A percentile compares a stretch with the other conserved stretches of the same genome.
Evolutionary conservation across 2,329 filamentous ascomycete species (phyloP).

Genomic region (Aspergillus felis): DNA sequence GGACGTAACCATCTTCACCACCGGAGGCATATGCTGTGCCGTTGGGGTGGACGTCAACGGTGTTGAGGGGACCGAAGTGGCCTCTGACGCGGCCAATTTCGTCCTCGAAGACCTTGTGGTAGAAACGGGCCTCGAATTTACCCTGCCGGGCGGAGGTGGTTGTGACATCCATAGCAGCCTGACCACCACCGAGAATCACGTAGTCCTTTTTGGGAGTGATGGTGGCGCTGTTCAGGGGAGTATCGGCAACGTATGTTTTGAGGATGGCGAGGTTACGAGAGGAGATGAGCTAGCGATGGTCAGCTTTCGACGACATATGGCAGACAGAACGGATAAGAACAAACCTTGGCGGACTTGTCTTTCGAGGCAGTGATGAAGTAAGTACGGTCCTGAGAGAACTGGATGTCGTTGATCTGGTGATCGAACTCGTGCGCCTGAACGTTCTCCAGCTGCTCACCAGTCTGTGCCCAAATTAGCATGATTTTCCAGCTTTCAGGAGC

Average conservation of each 20-base stretch:
- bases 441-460: conserved; percentile 76
- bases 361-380: conserved; percentile 98
- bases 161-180: conserved; percentile 98
- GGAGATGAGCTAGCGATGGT: conserved; percentile 63
- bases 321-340: conserved; percentile 7
- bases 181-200: conserved; percentile 95
- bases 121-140: conserved; percentile 99
- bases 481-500: neutral
- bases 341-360: conserved; percentile 92
- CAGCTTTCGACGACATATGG: conserved; percentile 10
- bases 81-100: conserved; percentile 96
- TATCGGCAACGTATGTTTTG: conserved; percentile 90
- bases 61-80: conserved; percentile 96
- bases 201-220: conserved; percentile 97
- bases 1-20: conserved; percentile 97
- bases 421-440: conserved; percentile 81
- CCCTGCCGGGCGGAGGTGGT: conserved; percentile 90
- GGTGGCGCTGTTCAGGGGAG: conserved; percentile 89
- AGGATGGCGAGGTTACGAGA: conserved; percentile 82
- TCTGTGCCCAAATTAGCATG: conserved; percentile 44
- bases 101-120: conserved; percentile 99
- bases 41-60: conserved; percentile 86
- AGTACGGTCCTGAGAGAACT: conserved; percentile 89
- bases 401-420: conserved; percentile 81
- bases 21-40: conserved; percentile 92